A percentile compares a stretch with the other conserved stretches of the same genome.
phyloP scores from a whole-genome alignment of 805 yeast genomes.

The Sugiyamaella smithiae region DNA sequence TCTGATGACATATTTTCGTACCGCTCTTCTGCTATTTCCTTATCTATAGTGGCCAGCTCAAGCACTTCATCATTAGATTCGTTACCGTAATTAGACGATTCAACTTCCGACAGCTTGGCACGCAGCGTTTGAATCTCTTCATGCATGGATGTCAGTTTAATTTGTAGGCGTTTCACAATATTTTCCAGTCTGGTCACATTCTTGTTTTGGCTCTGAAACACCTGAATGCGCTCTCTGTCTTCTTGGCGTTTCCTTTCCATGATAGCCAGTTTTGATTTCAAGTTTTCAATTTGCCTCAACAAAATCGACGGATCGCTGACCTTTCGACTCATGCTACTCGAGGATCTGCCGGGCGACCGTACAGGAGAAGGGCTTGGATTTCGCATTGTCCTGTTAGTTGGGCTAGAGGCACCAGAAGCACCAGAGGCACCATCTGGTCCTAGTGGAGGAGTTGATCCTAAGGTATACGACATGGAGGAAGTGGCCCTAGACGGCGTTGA shows the following conservation, averaged over 20 bases:
- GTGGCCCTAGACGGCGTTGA: background rate
- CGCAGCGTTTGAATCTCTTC: constrained; percentile 29
- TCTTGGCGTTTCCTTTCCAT: constrained; percentile 28
- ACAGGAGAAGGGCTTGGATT: constrained; percentile 6
- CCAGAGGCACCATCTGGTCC: background rate
- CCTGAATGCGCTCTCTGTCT: constrained; percentile 25
- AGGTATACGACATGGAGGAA: background rate
- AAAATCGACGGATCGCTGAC: background rate
- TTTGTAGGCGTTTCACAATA: constrained; percentile 30
- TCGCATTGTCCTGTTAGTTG: too few species aligned
- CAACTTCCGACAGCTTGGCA: constrained; percentile 19
- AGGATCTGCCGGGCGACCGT: background rate
- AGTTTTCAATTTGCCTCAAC: constrained; percentile 23
- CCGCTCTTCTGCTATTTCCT: constrained; percentile 37
- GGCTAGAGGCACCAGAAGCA: background rate
- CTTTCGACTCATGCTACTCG: background rate
- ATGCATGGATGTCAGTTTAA: constrained; percentile 31
- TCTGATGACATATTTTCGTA: constrained; percentile 28
- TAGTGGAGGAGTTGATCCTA: background rate
- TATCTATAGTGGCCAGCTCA: constrained; percentile 35
- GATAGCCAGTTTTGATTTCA: constrained; percentile 25
- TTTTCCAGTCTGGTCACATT: constrained; percentile 27
- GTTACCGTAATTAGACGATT: constrained; percentile 20
- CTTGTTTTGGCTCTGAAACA: constrained; percentile 24
- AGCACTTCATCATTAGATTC: constrained; percentile 28